phyloP scores from a whole-genome alignment of 805 yeast species.

The Metschnikowia reukaufii region DNA sequence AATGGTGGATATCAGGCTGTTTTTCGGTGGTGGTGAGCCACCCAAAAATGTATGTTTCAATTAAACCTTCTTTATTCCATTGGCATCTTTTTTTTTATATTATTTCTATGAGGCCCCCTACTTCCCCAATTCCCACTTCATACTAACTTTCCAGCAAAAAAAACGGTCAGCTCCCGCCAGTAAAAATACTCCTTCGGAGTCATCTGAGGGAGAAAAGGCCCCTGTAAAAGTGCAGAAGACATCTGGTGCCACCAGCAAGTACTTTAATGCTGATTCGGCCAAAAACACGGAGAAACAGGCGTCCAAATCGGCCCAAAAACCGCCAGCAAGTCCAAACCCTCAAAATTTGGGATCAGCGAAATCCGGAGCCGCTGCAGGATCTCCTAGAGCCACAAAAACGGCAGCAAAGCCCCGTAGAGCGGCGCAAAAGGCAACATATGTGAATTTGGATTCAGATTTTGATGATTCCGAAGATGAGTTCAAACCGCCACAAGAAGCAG shows the following conservation, averaged over 20 bases:
- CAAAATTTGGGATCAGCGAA: neutral
- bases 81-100: no score
- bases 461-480: constrained; percentile 28
- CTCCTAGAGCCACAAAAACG: constrained; percentile 4
- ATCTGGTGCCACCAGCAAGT: constrained; percentile 12
- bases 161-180: constrained; percentile 4
- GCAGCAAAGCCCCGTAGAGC: constrained; percentile 13
- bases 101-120: no score
- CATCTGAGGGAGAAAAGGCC: neutral
- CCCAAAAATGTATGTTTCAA: constrained; percentile 11
- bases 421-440: constrained; percentile 13
- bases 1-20: constrained; percentile 23
- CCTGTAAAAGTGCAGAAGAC: constrained; percentile 11
- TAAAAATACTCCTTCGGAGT: constrained; percentile 1
- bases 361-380: neutral
- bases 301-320: neutral
- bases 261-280: constrained; percentile 4
- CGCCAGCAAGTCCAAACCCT: neutral
- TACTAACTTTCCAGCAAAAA: constrained; percentile 3
- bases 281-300: neutral
- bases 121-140: neutral
- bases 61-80: neutral
- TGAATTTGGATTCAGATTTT: constrained; percentile 19
- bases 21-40: constrained; percentile 15
- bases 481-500: constrained; percentile 22